Conservation (phyloP, 2,329 filamentous ascomycete species). For the Tolypocladium ophioglossoides region DNA sequence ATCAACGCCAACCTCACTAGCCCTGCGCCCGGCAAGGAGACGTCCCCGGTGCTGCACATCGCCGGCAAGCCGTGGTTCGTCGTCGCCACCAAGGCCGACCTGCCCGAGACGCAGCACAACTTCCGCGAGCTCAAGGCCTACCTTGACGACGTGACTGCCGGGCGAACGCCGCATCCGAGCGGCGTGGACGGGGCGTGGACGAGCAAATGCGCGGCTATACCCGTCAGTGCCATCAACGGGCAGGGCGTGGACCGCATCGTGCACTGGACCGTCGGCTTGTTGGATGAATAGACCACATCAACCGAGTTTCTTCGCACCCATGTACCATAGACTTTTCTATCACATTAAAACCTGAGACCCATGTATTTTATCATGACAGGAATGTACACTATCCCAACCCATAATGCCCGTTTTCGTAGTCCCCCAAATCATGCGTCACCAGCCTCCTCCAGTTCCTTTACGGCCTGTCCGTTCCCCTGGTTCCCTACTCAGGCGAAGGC, state of each 20-base stretch:
- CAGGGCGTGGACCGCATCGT: slow-evolving; percentile 71
- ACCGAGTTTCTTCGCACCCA: background rate
- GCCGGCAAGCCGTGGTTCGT: slow-evolving; percentile 96
- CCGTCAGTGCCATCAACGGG: slow-evolving; percentile 80
- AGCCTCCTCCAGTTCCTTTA: background rate
- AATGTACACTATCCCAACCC: background rate
- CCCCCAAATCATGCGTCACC: background rate
- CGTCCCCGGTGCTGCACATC: slow-evolving; percentile 51
- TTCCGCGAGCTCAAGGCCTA: slow-evolving; percentile 62
- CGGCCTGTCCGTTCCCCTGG: slow-evolving; percentile 1
- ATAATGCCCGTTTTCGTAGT: background rate
- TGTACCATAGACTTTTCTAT: slow-evolving; percentile 8
- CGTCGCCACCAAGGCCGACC: slow-evolving; percentile 84
- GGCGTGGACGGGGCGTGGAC: slow-evolving; percentile 47
- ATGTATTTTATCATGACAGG: background rate
- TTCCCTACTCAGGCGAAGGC: slow-evolving; percentile 21
- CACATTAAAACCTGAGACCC: background rate
- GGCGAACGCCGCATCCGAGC: slow-evolving; percentile 61
- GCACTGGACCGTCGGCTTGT: slow-evolving; percentile 59
- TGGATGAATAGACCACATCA: slow-evolving; percentile 34
- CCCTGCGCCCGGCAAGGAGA: background rate
- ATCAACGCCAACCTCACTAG: slow-evolving; percentile 10
- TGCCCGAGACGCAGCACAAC: slow-evolving; percentile 68
- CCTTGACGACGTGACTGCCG: slow-evolving; percentile 53
- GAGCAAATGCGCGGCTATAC: slow-evolving; percentile 58